phyloP scores from a whole-genome alignment of 2,329 filamentous ascomycete genomes.

The Xylariaceae sp. region DNA sequence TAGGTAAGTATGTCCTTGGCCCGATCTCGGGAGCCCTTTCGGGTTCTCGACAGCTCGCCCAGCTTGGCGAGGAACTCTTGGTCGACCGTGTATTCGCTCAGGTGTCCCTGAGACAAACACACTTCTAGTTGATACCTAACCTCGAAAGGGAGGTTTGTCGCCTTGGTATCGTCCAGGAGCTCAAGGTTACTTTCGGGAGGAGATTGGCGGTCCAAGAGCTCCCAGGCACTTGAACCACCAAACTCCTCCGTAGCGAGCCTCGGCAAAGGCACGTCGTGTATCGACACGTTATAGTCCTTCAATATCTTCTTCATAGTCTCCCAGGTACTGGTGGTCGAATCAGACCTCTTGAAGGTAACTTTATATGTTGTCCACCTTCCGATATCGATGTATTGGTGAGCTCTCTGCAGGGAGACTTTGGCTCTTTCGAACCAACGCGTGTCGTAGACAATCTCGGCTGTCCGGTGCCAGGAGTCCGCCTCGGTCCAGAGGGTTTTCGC shows the following conservation, averaged over 20 bases:
- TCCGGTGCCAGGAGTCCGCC: constrained; percentile 44
- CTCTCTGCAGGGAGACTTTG: constrained; percentile 36
- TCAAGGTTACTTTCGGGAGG: constrained; percentile 21
- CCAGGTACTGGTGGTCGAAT: constrained; percentile 31
- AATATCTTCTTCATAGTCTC: constrained; percentile 48
- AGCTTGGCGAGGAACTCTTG: constrained; percentile 62
- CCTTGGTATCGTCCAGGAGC: constrained; percentile 32
- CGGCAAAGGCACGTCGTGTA: constrained; percentile 35
- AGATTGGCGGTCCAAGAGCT: constrained; percentile 31
- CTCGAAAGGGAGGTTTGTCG: constrained; percentile 54
- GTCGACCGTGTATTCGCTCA: constrained; percentile 72
- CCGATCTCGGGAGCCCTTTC: constrained; percentile 31
- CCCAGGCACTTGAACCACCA: constrained; percentile 41
- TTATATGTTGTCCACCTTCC: constrained; percentile 54
- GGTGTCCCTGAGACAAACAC: constrained; percentile 72
- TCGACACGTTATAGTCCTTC: constrained; percentile 65
- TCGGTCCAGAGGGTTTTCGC: constrained; percentile 34
- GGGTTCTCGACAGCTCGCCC: constrained; percentile 33
- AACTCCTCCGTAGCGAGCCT: too few relatives aligned
- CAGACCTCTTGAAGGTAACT: constrained; percentile 35
- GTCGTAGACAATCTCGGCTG: constrained; percentile 40
- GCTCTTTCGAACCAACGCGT: constrained; percentile 28
- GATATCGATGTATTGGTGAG: constrained; percentile 41
- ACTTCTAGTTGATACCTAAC: constrained; percentile 89
- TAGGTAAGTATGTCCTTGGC: constrained; percentile 69